Base-by-base conservation (phyloP, 306 rosid species). In the Trifolium pratense region DNA sequence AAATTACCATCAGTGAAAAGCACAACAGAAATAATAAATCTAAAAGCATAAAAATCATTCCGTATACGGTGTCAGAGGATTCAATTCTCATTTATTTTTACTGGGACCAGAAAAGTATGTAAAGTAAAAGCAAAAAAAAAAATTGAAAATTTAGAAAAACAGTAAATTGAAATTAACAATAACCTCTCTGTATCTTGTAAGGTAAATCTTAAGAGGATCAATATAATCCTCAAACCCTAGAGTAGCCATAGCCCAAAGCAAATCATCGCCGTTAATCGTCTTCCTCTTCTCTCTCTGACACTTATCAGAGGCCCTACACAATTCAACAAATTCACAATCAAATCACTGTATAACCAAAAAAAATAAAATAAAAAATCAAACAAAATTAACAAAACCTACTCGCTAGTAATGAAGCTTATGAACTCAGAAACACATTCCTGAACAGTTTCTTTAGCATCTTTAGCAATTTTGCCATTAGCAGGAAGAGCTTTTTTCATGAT, bases 401-500 rank as follows among this genome's bases (percentile, higher is more conserved):
- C 99, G 97, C 92, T 91, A 46, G 99, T 95, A 72, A 95, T 78
- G 84, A 95, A 95, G 86, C 97, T 95, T 68, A 95, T 90, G 86
- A 95, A 95, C 85, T 95, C 97, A 0, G 99, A 95, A 16, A 95
- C 97, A 70, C 99, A 95, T 69, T 95, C 97, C 66, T 90, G 99
- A n/a, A 90, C 96, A 9, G 93, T 95, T 71, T 95, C 99, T 73
- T 91, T 90, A 2, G 99, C 97, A 39, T 95, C 99, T 85, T 95
- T 95, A 0, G 99, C 99, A 15, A 95, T 90, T 75, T 95, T 95
- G 0, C 97, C 99, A 71, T 95, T 95, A 10, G 96, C 88, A 18
- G 99, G 99, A 0, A 95, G 96, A 3, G 93, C 97, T 77, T 91
- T 91, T 95, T 95, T 95, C 99, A 95, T 95, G 80, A 95, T 92